phyloP scores from a whole-genome alignment of 2,329 filamentous ascomycete species.

The Epichloe gansuensis region DNA sequence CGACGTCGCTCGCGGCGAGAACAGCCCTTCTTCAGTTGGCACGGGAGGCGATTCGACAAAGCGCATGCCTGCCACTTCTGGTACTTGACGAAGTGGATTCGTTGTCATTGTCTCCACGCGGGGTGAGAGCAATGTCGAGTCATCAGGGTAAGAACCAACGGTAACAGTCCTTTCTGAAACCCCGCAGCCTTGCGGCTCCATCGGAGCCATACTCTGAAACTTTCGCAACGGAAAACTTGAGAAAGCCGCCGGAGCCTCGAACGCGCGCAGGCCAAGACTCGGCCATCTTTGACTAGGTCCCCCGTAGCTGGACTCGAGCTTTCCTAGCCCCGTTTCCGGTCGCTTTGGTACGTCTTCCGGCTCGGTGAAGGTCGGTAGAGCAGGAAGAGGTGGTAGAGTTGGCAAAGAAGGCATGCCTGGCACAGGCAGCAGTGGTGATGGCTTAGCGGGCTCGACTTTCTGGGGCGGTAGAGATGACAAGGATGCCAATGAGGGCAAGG shows the following conservation, averaged over 20 bases:
- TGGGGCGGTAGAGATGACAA: background rate
- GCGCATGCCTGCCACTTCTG: constrained; percentile 34
- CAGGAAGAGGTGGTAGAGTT: background rate
- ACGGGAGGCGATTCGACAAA: constrained; percentile 41
- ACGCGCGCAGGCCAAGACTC: constrained; percentile 22
- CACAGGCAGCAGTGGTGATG: background rate
- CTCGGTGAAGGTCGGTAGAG: constrained; percentile 4
- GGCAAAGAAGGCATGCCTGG: background rate
- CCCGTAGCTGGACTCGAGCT: constrained; percentile 6
- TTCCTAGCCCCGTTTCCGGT: constrained; percentile 21
- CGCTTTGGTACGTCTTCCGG: constrained; percentile 14
- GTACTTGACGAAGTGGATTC: constrained; percentile 44
- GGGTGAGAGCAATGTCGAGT: constrained; percentile 55
- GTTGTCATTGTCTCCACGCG: constrained; percentile 60
- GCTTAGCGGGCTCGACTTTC: background rate
- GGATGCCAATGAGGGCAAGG: background rate
- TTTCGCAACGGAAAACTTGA: constrained; percentile 5
- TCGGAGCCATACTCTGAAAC: constrained; percentile 1
- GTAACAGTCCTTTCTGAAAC: constrained; percentile 23
- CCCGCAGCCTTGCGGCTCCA: constrained; percentile 8
- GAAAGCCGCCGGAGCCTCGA: constrained; percentile 11
- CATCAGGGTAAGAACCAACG: constrained; percentile 24
- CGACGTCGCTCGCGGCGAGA: constrained; percentile 37
- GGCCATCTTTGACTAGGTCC: constrained; percentile 13
- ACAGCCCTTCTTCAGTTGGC: constrained; percentile 38